phyloP scores from a whole-genome alignment of 106 monocot genomes.

The Phalaenopsis aphrodite region DNA sequence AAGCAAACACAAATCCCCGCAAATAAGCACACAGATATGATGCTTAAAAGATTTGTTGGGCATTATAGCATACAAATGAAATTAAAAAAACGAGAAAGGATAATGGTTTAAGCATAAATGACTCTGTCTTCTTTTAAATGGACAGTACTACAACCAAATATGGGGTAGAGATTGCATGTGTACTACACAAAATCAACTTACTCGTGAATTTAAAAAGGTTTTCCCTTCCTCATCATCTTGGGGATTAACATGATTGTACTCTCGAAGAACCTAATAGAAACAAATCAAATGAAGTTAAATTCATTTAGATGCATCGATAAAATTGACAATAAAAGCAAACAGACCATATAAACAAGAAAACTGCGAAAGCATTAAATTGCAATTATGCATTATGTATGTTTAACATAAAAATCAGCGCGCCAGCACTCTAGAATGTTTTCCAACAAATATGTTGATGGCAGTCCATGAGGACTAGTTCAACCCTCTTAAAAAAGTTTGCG shows the following conservation, averaged over 20 bases:
- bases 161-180: neutral
- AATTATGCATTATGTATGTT: neutral
- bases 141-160: neutral
- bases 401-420: neutral
- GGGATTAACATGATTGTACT: conserved; percentile 98
- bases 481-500: no score
- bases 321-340: neutral
- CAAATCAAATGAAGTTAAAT: conserved; percentile 14
- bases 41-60: neutral
- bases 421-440: neutral
- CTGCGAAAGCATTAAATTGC: neutral
- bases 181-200: conserved; percentile 21
- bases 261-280: conserved; percentile 62
- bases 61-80: neutral
- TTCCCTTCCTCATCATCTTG: conserved; percentile 92
- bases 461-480: neutral
- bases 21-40: neutral
- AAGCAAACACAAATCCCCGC: conserved; percentile 1
- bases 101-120: neutral
- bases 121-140: neutral
- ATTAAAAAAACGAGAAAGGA: neutral
- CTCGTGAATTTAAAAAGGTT: conserved; percentile 87
- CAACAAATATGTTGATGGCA: neutral
- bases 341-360: neutral
- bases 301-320: neutral